Base-by-base conservation (phyloP, 2,329 filamentous ascomycete genomes). In the Aspergillus brunneoviolaceus region DNA sequence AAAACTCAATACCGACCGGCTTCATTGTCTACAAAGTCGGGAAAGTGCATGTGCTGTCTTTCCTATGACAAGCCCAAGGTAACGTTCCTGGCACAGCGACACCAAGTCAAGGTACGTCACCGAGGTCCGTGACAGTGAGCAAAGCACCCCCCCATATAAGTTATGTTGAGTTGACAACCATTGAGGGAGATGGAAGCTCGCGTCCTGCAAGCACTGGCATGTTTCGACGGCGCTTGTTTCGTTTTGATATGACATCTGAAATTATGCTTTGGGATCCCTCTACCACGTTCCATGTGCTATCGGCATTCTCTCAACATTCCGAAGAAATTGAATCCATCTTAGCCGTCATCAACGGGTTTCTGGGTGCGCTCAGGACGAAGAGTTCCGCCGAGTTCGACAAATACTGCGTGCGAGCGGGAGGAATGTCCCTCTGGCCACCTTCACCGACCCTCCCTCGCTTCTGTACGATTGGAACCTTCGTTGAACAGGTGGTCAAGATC, bases 381-480 rank as follows among this genome's bases (percentile, higher is more conserved):
- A 74, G 68, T 14, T 59, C 70, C 16, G 57, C 57, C 14, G 72
- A 72, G 10, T 74, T 75, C 49, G 73, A 74, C 42, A 73, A 71
- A 51, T 68, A 73, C 62, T 75, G 72, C 54, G 64, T 75, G 11
- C 62, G 67, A 35, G 72, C 72, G 10, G 73, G 72, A 3, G 73
- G 72, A 1, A 75, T 75, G 72, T 66, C 73, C 2, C 65, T 75
- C 2, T 72, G 66, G n/a, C 72, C 71, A 16, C 73, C 73, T 6
- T 58, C 67, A 1, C 65, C 72, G 4, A 68, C 63, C 16, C 50
- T 65, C 4, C 67, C 72, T n/a, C 71, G 73, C 14, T 75, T 75
- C 56, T 74, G 72, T 58, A 74, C 73, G 0, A 73, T 75, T 48
- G 72, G 72, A 2, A 67, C 71, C 10, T 75, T 74, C 49, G 70